These are phyloP conservation scores for Guadua angustifolia DNA, from an alignment of 176 grass and related monocot species.

Conservation along the genomic window DNA sequence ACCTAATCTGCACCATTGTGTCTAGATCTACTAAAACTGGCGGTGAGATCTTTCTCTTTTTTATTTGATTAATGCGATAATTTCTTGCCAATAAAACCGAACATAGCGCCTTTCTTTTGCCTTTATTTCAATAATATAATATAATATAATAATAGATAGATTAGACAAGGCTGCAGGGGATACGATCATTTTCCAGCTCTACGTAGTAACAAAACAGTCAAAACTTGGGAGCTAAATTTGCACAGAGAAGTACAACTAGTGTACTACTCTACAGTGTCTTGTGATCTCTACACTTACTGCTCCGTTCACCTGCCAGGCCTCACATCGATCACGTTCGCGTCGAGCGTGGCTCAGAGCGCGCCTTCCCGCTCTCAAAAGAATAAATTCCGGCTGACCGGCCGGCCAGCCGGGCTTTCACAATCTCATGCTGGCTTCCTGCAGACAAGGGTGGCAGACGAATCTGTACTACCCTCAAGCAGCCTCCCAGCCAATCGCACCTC, in stretches of 20 bases:
- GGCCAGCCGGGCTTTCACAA: neutral
- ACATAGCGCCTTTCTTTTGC: no score
- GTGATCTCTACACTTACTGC: neutral
- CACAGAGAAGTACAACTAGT: no score
- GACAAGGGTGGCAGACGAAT: slow-evolving; percentile 30
- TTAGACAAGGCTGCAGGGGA: no score
- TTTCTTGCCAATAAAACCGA: no score
- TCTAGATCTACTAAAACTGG: no score
- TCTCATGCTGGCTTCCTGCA: slow-evolving; percentile 10
- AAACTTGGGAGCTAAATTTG: neutral
- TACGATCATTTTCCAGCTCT: neutral
- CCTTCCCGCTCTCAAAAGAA: neutral
- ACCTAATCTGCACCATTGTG: no score
- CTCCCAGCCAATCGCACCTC: slow-evolving; percentile 33
- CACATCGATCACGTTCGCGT: neutral
- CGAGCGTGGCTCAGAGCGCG: neutral
- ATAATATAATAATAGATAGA: no score
- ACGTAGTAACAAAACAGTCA: neutral
- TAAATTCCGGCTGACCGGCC: neutral
- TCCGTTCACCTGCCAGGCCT: neutral
- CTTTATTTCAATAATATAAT: no score
- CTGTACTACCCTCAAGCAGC: slow-evolving; percentile 15
- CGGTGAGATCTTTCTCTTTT: no score
- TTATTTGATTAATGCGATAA: no score
- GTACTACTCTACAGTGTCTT: neutral